Evolutionary conservation across 441 rosid genomes (phyloP), one percentile per base, ranked within the genome.

Genomic region (Gossypium davidsonii): DNA sequence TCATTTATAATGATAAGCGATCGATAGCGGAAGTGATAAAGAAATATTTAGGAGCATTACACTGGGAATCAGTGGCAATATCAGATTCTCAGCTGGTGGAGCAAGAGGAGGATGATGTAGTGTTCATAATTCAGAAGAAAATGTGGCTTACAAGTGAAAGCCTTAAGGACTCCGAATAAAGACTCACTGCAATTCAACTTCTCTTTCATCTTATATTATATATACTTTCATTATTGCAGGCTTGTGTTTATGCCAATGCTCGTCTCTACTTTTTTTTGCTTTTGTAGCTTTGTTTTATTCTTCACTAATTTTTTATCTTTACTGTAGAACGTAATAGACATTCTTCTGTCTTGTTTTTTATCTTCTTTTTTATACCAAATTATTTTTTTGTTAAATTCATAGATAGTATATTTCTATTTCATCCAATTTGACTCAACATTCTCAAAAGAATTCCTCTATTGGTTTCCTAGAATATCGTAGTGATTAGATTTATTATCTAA

Each of bases 141-240:
- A 78, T 88, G 60, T 93, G 97, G 99, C 87, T 91, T 76, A 96
- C 97, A 23, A 87, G 91, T 26, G 89, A 87, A 76, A 89, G 94
- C 79, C 84, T 89, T 62, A 86, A 91, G 83, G 88, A 89, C 69
- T 69, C 86, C 2, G 93, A 91, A 71, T 93, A 86, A 86, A 67
- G 59, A 15, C 64, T 14, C 0, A 3, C 25, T 57, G 12, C 61
- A 57, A 57, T 57, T 9, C 61, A 9, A 3, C 26, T 10, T 56
- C 25, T 21, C n/a, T 20, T 56, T 56, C 20, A 51, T 51, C 15
- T 51, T 6, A 51, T n/a, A 34, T 49, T 49, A 12, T 49, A 49
- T 49, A n/a, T 49, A 49, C 0, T 57, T 23, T 23, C 61, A 57
- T 57, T 23, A 57, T 11, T 59, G 31, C 17, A 25, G 63, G 63